Percentiles rank a stretch among this genome's conserved stretches.
Evolutionary conservation across 192 early-diverging fungal genomes (phyloP).

Genomic region (Geranomyces michiganensis): DNA sequence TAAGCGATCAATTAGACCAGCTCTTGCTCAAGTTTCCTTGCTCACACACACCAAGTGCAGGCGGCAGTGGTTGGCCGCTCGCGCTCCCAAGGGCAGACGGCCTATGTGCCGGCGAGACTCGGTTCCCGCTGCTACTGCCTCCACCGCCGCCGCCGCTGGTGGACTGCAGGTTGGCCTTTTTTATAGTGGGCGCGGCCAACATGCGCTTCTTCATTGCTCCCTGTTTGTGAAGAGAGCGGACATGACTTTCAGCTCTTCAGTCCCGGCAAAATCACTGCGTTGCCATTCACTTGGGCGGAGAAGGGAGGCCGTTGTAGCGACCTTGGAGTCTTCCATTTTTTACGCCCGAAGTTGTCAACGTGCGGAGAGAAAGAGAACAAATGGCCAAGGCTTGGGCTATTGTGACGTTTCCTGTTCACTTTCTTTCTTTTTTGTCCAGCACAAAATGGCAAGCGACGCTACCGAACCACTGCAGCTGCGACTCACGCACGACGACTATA

Average conservation of each 20-base stretch:
- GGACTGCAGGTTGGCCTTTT: conserved; percentile 13
- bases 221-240: not conserved
- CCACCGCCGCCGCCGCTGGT: not conserved
- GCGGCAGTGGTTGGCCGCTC: not conserved
- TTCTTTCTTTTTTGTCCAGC: no score
- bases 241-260: no score
- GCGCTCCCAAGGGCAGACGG: conserved; percentile 2
- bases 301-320: not conserved
- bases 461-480: conserved; percentile 7
- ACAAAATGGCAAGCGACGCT: no score
- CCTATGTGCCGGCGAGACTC: not conserved
- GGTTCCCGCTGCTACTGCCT: no score
- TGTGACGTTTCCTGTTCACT: no score
- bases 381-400: no score
- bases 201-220: conserved; percentile 30
- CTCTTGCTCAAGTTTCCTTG: not conserved
- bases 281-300: not conserved
- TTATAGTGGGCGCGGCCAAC: conserved; percentile 17
- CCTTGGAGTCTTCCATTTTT: conserved; percentile 19
- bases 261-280: not conserved
- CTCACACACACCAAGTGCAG: conserved; percentile 7
- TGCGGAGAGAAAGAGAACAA: no score
- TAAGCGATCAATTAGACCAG: not conserved
- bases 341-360: no score
- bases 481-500: not conserved